Evolutionary conservation across 176 grass and related monocot species (phyloP).

Genomic region (Bonia amplexicaulis): DNA sequence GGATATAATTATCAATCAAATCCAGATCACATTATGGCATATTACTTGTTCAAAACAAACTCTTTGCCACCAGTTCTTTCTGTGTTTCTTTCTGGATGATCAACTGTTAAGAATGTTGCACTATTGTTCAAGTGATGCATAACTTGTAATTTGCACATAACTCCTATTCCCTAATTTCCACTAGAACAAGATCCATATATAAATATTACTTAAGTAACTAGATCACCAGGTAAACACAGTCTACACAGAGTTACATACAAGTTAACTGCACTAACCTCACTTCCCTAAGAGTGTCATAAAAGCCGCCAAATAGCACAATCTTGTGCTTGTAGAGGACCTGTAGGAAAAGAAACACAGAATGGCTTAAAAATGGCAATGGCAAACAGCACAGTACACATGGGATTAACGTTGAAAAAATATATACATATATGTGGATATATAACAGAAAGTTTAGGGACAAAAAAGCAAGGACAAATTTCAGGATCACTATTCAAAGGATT

Average conservation of each 20-base stretch:
- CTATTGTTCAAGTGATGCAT: neutral
- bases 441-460: neutral
- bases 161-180: neutral
- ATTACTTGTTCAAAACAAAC: slow-evolving; percentile 4
- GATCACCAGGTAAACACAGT: slow-evolving; percentile 13
- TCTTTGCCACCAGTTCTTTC: neutral
- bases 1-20: slow-evolving; percentile 20
- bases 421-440: neutral
- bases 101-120: slow-evolving; percentile 15
- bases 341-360: slow-evolving; percentile 27
- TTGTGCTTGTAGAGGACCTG: slow-evolving; percentile 99
- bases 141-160: slow-evolving; percentile 12
- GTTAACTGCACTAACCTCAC: slow-evolving; percentile 57
- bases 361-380: neutral
- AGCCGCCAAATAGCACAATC: slow-evolving; percentile 92
- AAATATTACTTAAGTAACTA: slow-evolving; percentile 18
- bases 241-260: neutral
- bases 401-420: neutral
- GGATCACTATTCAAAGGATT: neutral
- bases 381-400: neutral
- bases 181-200: neutral
- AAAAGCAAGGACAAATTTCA: neutral
- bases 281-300: slow-evolving; percentile 99
- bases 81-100: slow-evolving; percentile 12
- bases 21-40: slow-evolving; percentile 1